Conservation (phyloP, 306 rosid genomes). For the Rosa persica region DNA sequence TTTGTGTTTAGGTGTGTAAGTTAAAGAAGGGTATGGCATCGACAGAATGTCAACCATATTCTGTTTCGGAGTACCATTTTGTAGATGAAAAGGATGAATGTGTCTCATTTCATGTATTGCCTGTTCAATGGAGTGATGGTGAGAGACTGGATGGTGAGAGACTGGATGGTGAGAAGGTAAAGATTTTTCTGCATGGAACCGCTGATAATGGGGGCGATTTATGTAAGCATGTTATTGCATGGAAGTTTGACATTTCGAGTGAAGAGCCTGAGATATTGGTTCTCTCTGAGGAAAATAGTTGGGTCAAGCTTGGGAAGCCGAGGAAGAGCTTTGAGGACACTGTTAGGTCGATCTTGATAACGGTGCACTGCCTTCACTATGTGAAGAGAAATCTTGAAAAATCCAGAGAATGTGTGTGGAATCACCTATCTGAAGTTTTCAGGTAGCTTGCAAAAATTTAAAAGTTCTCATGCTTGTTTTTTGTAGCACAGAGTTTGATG, state of each 20-base stretch:
- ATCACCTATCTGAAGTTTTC: slow-evolving; percentile 33
- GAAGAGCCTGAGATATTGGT: slow-evolving; percentile 50
- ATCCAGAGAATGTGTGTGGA: slow-evolving; percentile 33
- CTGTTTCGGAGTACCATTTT: slow-evolving; percentile 1
- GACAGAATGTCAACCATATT: slow-evolving; percentile 33
- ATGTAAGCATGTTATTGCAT: slow-evolving; percentile 45
- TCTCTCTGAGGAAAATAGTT: slow-evolving; percentile 43
- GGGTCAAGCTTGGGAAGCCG: slow-evolving; percentile 61
- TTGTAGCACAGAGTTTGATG: not conserved
- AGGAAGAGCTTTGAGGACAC: slow-evolving; percentile 40
- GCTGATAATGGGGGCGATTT: slow-evolving; percentile 38
- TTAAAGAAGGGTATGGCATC: slow-evolving; percentile 42
- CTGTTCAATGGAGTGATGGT: slow-evolving; percentile 41
- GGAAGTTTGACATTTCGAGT: slow-evolving; percentile 54
- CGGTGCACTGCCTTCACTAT: slow-evolving; percentile 60
- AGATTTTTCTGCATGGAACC: slow-evolving; percentile 41
- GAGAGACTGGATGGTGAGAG: slow-evolving; percentile 25
- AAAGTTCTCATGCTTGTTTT: not conserved
- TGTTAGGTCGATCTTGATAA: slow-evolving; percentile 44
- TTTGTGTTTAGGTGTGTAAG: not conserved
- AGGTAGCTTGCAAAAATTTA: slow-evolving; percentile 23
- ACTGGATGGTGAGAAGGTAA: slow-evolving; percentile 12
- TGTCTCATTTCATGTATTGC: slow-evolving; percentile 45
- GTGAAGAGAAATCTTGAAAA: slow-evolving; percentile 50
- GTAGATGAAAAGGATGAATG: slow-evolving; percentile 34